Percentiles rank a stretch among this genome's conserved stretches.
phyloP scores from a whole-genome alignment of 2,329 filamentous ascomycete species.

The Fusarium nematophilum region DNA sequence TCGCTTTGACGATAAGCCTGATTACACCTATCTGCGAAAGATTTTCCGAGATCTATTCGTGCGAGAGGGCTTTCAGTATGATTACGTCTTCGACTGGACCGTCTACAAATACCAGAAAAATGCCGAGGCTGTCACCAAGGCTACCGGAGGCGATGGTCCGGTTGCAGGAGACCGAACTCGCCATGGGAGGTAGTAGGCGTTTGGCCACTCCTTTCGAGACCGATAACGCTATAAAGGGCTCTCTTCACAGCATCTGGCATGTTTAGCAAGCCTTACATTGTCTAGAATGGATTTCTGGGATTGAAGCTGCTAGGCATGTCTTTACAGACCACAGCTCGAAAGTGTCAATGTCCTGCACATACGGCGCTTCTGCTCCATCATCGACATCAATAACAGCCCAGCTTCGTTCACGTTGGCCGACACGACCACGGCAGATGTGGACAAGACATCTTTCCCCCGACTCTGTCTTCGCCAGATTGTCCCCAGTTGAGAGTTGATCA shows the following conservation, averaged over 20 bases:
- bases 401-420: neutral
- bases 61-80: too few species aligned
- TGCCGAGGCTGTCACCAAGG: too few species aligned
- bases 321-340: neutral
- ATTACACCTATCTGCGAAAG: too few species aligned
- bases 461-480: neutral
- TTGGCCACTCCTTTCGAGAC: neutral
- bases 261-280: neutral
- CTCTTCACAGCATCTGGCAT: neutral
- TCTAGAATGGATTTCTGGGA: neutral
- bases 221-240: neutral
- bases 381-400: neutral
- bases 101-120: too few species aligned
- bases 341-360: neutral
- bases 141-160: conserved; percentile 33
- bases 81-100: too few species aligned
- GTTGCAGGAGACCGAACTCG: neutral
- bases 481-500: neutral
- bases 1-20: too few species aligned
- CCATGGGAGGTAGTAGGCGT: neutral
- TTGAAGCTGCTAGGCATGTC: neutral
- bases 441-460: neutral
- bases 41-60: too few species aligned
- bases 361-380: neutral
- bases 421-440: neutral